Percentiles rank a stretch among this genome's conserved stretches.
These are phyloP conservation scores for Calocybe gangraenosa DNA, from an alignment of 768 basidiomycete genomes.

Conservation along the genomic window DNA sequence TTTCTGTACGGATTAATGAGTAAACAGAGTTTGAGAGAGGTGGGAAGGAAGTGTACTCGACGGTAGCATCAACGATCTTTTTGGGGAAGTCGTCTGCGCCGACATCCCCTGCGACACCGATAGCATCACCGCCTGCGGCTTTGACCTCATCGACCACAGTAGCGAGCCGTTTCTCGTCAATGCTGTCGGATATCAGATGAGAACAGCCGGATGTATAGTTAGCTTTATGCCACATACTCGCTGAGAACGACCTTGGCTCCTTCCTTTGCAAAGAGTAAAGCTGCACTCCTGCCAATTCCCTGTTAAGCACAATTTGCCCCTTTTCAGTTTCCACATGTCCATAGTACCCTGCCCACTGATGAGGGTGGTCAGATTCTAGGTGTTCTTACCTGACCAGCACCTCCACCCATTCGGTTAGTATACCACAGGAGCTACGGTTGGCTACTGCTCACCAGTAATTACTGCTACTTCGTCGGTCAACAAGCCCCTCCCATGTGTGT, in stretches of 20 bases:
- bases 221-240: slow-evolving; percentile 48
- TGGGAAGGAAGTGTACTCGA: slow-evolving; percentile 48
- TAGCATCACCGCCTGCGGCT: slow-evolving; percentile 64
- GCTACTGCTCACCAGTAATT: slow-evolving; percentile 61
- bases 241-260: slow-evolving; percentile 84
- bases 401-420: slow-evolving; percentile 29
- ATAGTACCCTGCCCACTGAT: background rate
- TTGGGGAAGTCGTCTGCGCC: slow-evolving; percentile 81
- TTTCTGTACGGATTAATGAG: slow-evolving; percentile 36
- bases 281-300: slow-evolving; percentile 77
- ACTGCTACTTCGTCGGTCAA: slow-evolving; percentile 79
- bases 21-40: background rate
- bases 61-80: slow-evolving; percentile 69
- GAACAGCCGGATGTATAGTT: too few relatives aligned
- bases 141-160: slow-evolving; percentile 72
- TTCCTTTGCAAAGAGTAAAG: slow-evolving; percentile 77
- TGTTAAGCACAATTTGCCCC: slow-evolving; percentile 29
- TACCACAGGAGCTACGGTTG: background rate
- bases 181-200: slow-evolving; percentile 42
- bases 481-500: slow-evolving; percentile 50
- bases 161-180: slow-evolving; percentile 67
- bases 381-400: slow-evolving; percentile 67
- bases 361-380: too few relatives aligned
- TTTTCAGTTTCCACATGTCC: background rate
- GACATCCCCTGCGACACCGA: slow-evolving; percentile 77